Percentiles rank a stretch among this genome's conserved stretches.
Conservation (phyloP, 176 grass and related monocot genomes). For the Leersia perrieri region DNA sequence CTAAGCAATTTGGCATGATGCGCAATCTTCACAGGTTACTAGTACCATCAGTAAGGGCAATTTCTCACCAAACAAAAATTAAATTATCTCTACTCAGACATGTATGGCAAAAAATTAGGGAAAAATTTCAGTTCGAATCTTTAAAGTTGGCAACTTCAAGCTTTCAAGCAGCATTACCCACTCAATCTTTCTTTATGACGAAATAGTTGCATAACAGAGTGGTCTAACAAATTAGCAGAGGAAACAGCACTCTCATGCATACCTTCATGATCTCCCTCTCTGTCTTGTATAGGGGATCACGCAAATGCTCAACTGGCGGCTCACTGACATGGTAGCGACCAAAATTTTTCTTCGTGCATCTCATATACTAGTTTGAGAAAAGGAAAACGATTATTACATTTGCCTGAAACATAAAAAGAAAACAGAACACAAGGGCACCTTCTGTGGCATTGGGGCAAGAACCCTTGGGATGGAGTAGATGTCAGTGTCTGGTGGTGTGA, state of each 20-base stretch:
- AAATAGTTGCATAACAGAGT: neutral
- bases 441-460: constrained; percentile 73
- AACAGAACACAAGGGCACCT: constrained; percentile 35
- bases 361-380: constrained; percentile 52
- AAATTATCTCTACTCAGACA: neutral
- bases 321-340: constrained; percentile 68
- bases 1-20: neutral
- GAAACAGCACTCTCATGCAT: constrained; percentile 1
- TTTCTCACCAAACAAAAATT: neutral
- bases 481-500: constrained; percentile 77
- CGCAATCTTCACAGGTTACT: neutral
- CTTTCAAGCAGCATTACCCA: neutral
- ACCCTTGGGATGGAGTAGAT: constrained; percentile 88
- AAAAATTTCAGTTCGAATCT: neutral
- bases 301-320: constrained; percentile 65
- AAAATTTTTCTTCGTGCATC: constrained; percentile 70
- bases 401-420: neutral
- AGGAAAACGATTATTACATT: constrained; percentile 16
- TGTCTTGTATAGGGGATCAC: constrained; percentile 70
- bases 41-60: neutral
- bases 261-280: constrained; percentile 88
- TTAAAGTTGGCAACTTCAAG: neutral
- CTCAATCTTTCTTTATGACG: neutral
- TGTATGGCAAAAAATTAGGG: neutral
- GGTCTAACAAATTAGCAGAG: neutral